Evolutionary conservation across 345 rosid genomes (phyloP), one percentile per base, ranked within the genome.

Genomic region (Hibiscus syriacus): DNA sequence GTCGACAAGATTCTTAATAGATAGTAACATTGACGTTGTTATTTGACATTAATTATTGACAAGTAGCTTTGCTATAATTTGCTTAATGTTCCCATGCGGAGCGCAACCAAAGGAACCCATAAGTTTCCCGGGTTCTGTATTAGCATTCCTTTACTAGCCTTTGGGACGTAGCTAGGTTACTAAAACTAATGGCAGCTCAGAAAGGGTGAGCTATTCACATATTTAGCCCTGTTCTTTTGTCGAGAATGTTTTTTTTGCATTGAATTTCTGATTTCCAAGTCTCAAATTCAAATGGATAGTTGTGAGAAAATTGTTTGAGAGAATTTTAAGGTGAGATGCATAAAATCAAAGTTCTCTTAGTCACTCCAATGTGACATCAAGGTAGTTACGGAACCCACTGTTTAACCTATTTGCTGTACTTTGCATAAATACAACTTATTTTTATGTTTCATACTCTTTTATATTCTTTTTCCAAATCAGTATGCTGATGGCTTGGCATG

Each of bases 381-480:
- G n/a, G n/a, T n/a, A 39, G 64, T 17, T 19, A 36, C 2, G 7
- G n/a, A 45, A 30, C 16, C 10, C 17, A 30, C 48, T 27, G 30
- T 10, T 20, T 29, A n/a, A 10, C 2, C 5, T 22, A 36, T 48
- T 70, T 66, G 32, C 12, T 46, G 36, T 23, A 14, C 48, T 43
- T 16, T 1, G n/a, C 22, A 34, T 13, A 10, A 50, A 16, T 8
- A 10, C 65, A 66, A 23, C 34, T 67, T 12, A 8, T 43, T 43
- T 53, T 45, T 23, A 27, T 38, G 22, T 56, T 49, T 23, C 55
- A 29, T 70, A 25, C 12, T 50, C 39, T 6, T n/a, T 1, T 29
- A 29, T 29, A 29, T 55, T n/a, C n/a, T n/a, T 66, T 6, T 58
- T 43, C 23, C 39, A 13, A 27, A 52, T 70, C 50, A 54, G 77